phyloP scores from a whole-genome alignment of 257 asterid species.

The Solanum sitiens region DNA sequence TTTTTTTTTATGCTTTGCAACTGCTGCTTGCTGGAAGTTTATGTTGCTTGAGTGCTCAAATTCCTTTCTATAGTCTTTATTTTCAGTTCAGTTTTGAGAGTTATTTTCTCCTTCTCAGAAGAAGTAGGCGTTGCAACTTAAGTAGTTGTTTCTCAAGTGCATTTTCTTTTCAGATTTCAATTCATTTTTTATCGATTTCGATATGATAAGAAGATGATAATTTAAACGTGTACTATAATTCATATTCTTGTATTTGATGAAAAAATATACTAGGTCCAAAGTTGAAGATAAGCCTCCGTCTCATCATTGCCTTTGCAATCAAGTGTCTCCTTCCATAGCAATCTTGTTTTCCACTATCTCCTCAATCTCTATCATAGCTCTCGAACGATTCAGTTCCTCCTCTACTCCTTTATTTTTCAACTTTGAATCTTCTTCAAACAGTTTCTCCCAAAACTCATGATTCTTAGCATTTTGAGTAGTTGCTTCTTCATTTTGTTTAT shows the following conservation, averaged over 20 bases:
- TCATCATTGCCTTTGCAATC: background rate
- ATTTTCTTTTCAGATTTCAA: constrained; percentile 24
- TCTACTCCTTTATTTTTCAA: background rate
- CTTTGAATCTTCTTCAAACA: constrained; percentile 18
- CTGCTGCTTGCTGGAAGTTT: too few species aligned
- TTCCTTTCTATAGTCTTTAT: too few species aligned
- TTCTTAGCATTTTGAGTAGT: constrained; percentile 4
- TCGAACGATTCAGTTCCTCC: background rate
- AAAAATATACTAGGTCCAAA: too few species aligned
- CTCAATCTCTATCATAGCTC: constrained; percentile 6
- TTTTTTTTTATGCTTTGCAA: too few species aligned
- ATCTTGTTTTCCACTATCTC: constrained; percentile 10
- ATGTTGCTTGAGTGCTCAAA: too few species aligned
- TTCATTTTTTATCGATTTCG: background rate
- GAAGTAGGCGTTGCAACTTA: constrained; percentile 22
- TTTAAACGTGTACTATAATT: too few species aligned
- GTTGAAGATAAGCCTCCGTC: too few species aligned
- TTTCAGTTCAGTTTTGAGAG: constrained; percentile 15
- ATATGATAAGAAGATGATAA: too few species aligned
- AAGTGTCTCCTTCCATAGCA: background rate
- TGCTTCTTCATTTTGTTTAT: background rate
- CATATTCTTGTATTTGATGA: too few species aligned
- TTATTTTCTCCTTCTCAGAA: background rate
- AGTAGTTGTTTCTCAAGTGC: constrained; percentile 38
- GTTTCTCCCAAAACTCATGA: constrained; percentile 14